Evolutionary conservation across 805 yeast genomes (phyloP), one percentile per base, ranked within the genome.

Genomic region (Nakazawaea wickerhamii): DNA sequence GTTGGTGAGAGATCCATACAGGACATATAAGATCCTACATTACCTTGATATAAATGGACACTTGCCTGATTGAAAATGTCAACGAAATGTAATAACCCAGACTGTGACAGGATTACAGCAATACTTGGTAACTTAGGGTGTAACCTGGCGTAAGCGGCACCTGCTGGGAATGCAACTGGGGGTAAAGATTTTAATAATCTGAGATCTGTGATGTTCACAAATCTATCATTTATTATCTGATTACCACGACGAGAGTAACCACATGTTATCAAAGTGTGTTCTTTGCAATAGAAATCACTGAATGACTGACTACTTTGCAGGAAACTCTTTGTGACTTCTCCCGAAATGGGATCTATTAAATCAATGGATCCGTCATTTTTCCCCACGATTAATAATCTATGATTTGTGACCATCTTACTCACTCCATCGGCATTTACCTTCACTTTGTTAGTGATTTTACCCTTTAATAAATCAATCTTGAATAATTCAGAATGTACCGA

Each of bases 61-160:
- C 70, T 74, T 9, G 82, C 67, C n/a, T 91, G 95, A 58, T 87
- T 86, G 47, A 77, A 79, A 52, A 85, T 73, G 59, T 93, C 97
- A 20, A 88, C 74, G 50, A 89, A 82, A 55, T 89, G 95, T 45
- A 93, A 66, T 46, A 88, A 91, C 14, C 98, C 98, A 18, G 75
- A 61, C 17, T 71, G 70, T 0, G 96, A 84, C 0, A 87, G 83
- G 6, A 86, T 79, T 4, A 88, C 59, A 35, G 88, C 76, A 27
- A 84, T 79, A 30, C 85, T 84, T 5, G 96, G 84, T 38, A 89
- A 57, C 47, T 84, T 83, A 5, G 98, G 97, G 63, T 91, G 97
- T 48, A 91, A 70, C 38, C 84, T 72, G 1, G 84, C 93, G 56
- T 75, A 84, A 8, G 84, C 72, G 1, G 98, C 96, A 10, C 97